Base-by-base conservation (phyloP, 768 basidiomycete species). In the Pleurotus djamor region DNA sequence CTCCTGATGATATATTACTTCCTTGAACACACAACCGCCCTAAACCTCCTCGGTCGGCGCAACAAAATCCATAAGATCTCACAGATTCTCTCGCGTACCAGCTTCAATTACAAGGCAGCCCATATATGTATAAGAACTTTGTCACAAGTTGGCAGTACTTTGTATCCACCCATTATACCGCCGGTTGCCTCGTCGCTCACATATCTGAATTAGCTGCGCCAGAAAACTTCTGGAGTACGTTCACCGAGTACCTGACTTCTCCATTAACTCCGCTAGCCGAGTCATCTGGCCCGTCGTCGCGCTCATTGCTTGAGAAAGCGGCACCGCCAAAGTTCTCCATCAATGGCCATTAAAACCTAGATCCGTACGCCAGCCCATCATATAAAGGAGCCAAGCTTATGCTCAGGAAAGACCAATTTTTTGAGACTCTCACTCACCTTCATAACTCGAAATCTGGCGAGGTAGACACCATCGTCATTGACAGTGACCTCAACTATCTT, bases 271-370 rank as follows among this genome's bases (percentile, higher is more conserved):
- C 54, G 41, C 54, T 44, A 34, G 10, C 16, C 54, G 54, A 56
- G 54, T 32, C 38, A 43, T n/a, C 45, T n/a, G 17, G 13, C n/a
- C 44, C n/a, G n/a, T n/a, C n/a, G n/a, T 12, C 41, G 54, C 54
- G 41, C 54, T 13, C 41, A 44, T 41, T 56, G 54, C 38, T 56
- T 41, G 54, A 56, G 54, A 56, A 43, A 37, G 44, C 37, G 54
- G 21, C n/a, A 12, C 37, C 32, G 37, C 35, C 54, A 56, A 41
- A 43, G 44, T 28, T n/a, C 16, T 41, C 8, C 32, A 56, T 56
- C 54, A 56, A 41, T n/a, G n/a, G 41, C 41, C 21, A 56, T 12
- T 28, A 28, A 28, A 28, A 28, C 21, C 21, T 28, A 28, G 21
- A 28, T 28, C 21, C 21, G 21, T 28, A 28, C 3, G 21, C 21